These are phyloP conservation scores for Camellia granthamiana DNA, from an alignment of 148 eudicot genomes.

Conservation along the genomic window DNA sequence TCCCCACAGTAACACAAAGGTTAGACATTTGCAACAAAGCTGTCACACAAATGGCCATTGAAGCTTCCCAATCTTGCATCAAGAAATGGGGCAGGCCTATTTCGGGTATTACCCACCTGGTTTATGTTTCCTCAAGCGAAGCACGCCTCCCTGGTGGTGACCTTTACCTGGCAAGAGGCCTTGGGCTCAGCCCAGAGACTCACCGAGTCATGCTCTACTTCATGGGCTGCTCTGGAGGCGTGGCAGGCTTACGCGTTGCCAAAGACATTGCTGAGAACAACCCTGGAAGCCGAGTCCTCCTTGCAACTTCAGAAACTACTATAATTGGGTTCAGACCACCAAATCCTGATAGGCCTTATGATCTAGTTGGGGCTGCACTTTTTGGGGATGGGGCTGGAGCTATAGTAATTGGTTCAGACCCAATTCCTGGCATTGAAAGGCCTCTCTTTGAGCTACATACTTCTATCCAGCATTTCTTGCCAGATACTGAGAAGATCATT, in stretches of 20 bases:
- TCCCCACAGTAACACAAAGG: slow-evolving; percentile 76
- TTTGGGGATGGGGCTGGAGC: slow-evolving; percentile 99
- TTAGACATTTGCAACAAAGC: slow-evolving; percentile 90
- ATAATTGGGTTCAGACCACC: slow-evolving; percentile 92
- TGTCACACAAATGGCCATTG: slow-evolving; percentile 90
- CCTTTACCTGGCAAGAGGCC: slow-evolving; percentile 78
- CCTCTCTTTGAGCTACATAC: slow-evolving; percentile 85
- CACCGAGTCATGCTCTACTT: slow-evolving; percentile 79
- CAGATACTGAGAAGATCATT: slow-evolving; percentile 77
- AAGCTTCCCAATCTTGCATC: slow-evolving; percentile 78
- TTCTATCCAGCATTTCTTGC: slow-evolving; percentile 78
- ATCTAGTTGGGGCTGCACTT: slow-evolving; percentile 82
- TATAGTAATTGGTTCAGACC: slow-evolving; percentile 66
- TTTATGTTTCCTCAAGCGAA: slow-evolving; percentile 94
- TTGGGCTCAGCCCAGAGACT: slow-evolving; percentile 71
- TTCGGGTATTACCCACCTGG: slow-evolving; percentile 86
- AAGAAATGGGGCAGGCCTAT: slow-evolving; percentile 68
- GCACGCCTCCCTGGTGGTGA: slow-evolving; percentile 92
- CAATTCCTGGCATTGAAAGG: slow-evolving; percentile 35
- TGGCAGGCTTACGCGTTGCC: slow-evolving; percentile 86
- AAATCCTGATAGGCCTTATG: slow-evolving; percentile 67
- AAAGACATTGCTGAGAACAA: slow-evolving; percentile 95
- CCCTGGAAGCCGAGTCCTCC: slow-evolving; percentile 82
- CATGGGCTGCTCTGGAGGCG: slow-evolving; percentile 91
- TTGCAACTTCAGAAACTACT: slow-evolving; percentile 89